phyloP scores from a whole-genome alignment of 169 alveolate species.

The Babesia ovis region DNA sequence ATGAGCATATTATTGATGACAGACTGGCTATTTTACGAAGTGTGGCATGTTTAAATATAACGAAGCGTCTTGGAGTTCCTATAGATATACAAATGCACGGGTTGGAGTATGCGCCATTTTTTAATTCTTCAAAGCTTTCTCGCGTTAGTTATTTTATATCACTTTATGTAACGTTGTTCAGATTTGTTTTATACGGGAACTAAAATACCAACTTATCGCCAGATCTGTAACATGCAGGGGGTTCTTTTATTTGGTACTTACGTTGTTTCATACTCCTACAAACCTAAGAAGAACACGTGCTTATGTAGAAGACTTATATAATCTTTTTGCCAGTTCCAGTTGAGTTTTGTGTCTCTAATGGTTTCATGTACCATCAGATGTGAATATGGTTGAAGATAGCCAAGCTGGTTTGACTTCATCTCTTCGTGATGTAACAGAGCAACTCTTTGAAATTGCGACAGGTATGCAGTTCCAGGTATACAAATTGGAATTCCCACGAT shows the following conservation, averaged over 20 bases:
- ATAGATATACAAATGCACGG: constrained; percentile 59
- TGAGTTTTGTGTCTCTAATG: neutral
- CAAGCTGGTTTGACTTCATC: neutral
- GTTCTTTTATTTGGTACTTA: constrained; percentile 68
- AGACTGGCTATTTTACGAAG: constrained; percentile 49
- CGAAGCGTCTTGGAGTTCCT: constrained; percentile 54
- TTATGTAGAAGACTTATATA: constrained; percentile 64
- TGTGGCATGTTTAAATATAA: constrained; percentile 41
- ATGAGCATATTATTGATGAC: constrained; percentile 47
- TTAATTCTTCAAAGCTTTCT: constrained; percentile 7
- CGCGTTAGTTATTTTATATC: neutral
- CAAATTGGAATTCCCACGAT: constrained; percentile 42
- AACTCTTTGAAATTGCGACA: constrained; percentile 48
- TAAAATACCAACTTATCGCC: constrained; percentile 73
- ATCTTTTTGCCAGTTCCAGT: constrained; percentile 53
- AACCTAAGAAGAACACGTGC: constrained; percentile 59
- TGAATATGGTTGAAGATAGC: neutral
- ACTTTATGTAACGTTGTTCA: neutral
- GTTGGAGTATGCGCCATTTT: constrained; percentile 45
- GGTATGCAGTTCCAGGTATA: constrained; percentile 64
- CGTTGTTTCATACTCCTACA: constrained; percentile 75
- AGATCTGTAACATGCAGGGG: constrained; percentile 75
- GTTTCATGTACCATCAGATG: constrained; percentile 1
- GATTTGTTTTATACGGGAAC: constrained; percentile 66
- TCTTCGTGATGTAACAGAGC: constrained; percentile 16